phyloP scores from a whole-genome alignment of 2,329 filamentous ascomycete species.

The Myotisia sp. region DNA sequence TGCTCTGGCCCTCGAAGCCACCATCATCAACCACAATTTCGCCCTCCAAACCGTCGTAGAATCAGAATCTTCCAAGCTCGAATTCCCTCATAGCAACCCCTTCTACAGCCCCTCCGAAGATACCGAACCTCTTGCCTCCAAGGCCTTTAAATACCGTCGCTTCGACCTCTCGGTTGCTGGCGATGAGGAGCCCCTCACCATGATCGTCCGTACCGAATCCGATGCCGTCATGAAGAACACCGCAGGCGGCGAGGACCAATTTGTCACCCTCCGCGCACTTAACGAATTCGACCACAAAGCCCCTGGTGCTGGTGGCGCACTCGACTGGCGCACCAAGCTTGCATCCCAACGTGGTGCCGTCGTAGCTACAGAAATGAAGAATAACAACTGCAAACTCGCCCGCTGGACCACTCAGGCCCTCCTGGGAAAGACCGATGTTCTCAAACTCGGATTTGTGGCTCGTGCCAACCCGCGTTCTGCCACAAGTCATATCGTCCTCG shows the following conservation, averaged over 20 bases:
- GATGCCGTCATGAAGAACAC: conserved; percentile 94
- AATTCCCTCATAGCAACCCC: conserved; percentile 80
- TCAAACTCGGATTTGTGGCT: conserved; percentile 98
- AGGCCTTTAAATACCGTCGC: conserved; percentile 94
- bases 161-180: conserved; percentile 87
- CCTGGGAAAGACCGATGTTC: conserved; percentile 88
- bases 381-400: conserved; percentile 97
- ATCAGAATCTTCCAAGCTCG: conserved; percentile 59
- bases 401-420: conserved; percentile 96
- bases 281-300: conserved; percentile 99
- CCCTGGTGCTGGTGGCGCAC: conserved; percentile 80
- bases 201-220: conserved; percentile 87
- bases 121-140: conserved; percentile 83
- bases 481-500: conserved; percentile 87
- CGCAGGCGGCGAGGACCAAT: conserved; percentile 82
- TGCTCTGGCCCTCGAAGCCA: conserved; percentile 88
- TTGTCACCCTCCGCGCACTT: conserved; percentile 81
- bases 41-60: conserved; percentile 88
- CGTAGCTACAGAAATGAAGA: conserved; percentile 99
- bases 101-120: conserved; percentile 94
- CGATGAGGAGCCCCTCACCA: conserved; percentile 83
- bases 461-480: conserved; percentile 83
- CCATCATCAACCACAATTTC: conserved; percentile 99
- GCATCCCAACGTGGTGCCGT: conserved; percentile 90
- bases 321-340: conserved; percentile 95